Base-by-base conservation (phyloP, 2,329 filamentous ascomycete species). In the Orbilia ellipsospora region DNA sequence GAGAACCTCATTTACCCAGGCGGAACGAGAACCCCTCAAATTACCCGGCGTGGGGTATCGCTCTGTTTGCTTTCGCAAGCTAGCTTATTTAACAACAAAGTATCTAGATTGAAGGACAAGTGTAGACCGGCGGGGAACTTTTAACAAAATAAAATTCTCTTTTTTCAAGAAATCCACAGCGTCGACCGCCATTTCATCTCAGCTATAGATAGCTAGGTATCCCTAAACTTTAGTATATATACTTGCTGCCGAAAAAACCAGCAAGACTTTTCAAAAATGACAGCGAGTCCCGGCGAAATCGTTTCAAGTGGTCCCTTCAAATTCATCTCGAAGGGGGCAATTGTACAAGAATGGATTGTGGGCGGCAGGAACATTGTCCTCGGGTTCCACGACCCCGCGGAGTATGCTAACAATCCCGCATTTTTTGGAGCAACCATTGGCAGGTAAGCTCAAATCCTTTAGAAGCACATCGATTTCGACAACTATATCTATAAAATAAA, bases 401-500 rank as follows among this genome's bases (percentile, higher is more conserved):
- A 91, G 52, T 88, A 90, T 75, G 87, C 87, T 78, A 85, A 94
- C 85, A 94, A 95, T 84, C 84, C 83, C 10, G 89, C 92, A 1
- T 94, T 89, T 85, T 98, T 97, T 81, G 94, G 95, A 78, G 94
- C 94, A 82, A 98, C 93, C 52, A 97, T 98, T 81, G 95, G 95
- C 66, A 92, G 70, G 70, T 74, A 74, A 40, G 70, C 18, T 23
- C 88, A 10, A 36, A 36, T 10, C 31, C 31, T 36, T 36, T 10
- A 36, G 44, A 48, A 48, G 10, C 44, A 48, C 44, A 48, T 13
- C 13, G 13, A 48, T n/a, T n/a, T n/a, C 44, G 15, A 13, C 6
- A 48, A 4, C 44, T 28, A 18, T 5, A 52, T 18, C 10, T 52
- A n/a, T 36, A 40, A 56, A 20, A 44, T 15, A 20, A 23, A 36